These are phyloP conservation scores for Neurospora tetrasperma DNA, from an alignment of 495 filamentous ascomycete species.

Conservation along the genomic window DNA sequence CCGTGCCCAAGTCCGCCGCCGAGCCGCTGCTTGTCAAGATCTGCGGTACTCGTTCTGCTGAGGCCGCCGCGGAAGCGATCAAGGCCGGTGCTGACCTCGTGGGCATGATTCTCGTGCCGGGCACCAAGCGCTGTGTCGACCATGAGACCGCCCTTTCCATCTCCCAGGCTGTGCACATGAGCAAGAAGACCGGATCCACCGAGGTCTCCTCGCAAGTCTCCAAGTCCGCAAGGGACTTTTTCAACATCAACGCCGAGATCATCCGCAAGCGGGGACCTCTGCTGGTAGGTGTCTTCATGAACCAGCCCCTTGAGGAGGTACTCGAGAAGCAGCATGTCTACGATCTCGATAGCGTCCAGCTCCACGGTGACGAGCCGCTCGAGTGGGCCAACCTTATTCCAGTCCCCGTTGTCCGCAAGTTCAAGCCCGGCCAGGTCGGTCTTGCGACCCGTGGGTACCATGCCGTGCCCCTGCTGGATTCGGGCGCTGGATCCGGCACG, in stretches of 20 bases:
- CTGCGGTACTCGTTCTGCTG: constrained; percentile 81
- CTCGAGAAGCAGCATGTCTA: constrained; percentile 64
- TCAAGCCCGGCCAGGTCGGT: constrained; percentile 59
- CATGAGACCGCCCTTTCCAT: constrained; percentile 70
- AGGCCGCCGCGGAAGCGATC: constrained; percentile 70
- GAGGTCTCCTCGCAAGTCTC: constrained; percentile 6
- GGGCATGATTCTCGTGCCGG: constrained; percentile 83
- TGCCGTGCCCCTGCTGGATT: constrained; percentile 71
- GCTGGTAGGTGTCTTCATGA: constrained; percentile 88
- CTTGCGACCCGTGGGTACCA: constrained; percentile 72
- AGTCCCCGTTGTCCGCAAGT: constrained; percentile 79
- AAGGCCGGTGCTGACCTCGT: constrained; percentile 85
- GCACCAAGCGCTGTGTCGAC: constrained; percentile 66
- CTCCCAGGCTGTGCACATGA: constrained; percentile 58
- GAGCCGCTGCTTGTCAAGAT: constrained; percentile 71
- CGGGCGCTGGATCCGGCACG: constrained; percentile 73
- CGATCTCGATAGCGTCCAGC: constrained; percentile 80
- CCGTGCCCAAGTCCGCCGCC: constrained; percentile 17
- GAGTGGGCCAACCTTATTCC: constrained; percentile 85
- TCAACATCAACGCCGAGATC: constrained; percentile 28
- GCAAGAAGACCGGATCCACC: constrained; percentile 10
- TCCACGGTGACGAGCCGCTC: constrained; percentile 83
- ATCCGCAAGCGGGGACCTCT: constrained; percentile 47
- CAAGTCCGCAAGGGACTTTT: constrained; percentile 33
- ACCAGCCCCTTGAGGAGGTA: constrained; percentile 76